Conservation (phyloP, 176 grass and related monocot genomes). For the Phoenix dactylifera region DNA sequence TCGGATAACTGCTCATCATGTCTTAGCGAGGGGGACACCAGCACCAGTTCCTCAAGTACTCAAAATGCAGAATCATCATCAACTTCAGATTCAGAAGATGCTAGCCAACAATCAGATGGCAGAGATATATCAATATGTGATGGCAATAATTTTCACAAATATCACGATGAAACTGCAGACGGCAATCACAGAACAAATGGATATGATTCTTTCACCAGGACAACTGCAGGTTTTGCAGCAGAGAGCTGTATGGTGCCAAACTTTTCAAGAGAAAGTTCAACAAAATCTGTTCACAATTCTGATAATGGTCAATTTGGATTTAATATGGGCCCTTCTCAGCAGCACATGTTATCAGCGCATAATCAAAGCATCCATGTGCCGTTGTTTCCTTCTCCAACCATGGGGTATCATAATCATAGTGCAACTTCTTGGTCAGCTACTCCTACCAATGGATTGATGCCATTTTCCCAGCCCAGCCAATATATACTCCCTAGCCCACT, state of each 20-base stretch:
- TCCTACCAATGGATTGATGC: conserved; percentile 54
- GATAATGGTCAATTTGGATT: conserved; percentile 29
- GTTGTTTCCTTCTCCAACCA: conserved; percentile 32
- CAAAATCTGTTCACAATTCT: conserved; percentile 18
- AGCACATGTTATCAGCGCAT: conserved; percentile 22
- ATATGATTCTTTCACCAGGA: conserved; percentile 26
- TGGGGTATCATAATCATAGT: conserved; percentile 39
- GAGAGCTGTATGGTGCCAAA: conserved; percentile 36
- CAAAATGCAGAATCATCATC: conserved; percentile 66
- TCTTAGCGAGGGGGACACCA: conserved; percentile 73
- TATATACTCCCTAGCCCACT: conserved; percentile 31
- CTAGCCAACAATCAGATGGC: conserved; percentile 33
- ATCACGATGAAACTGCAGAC: conserved; percentile 16
- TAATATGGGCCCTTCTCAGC: conserved; percentile 18
- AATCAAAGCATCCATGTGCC: conserved; percentile 38
- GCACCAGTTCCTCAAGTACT: conserved; percentile 47
- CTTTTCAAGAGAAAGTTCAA: conserved; percentile 39
- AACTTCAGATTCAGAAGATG: conserved; percentile 77
- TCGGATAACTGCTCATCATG: conserved; percentile 67
- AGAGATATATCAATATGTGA: conserved; percentile 15
- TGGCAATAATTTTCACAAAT: conserved; percentile 7
- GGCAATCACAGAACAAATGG: conserved; percentile 16
- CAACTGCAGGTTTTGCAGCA: conserved; percentile 32
- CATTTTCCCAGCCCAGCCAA: conserved; percentile 36
- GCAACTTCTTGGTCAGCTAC: conserved; percentile 37